phyloP scores from a whole-genome alignment of 179 eudicot genomes.

The Spinacia oleracea region DNA sequence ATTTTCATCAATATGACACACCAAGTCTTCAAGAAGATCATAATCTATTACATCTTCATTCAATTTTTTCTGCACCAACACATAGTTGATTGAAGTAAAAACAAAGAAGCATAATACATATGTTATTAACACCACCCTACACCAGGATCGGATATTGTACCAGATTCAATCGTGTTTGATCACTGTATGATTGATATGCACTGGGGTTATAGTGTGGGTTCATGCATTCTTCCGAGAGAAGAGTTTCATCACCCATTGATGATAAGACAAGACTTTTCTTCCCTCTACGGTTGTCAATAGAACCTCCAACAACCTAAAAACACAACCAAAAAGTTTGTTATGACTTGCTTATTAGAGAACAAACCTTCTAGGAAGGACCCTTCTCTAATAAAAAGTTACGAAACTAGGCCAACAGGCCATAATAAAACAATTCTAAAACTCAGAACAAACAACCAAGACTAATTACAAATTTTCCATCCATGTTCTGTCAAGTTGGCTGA shows the following conservation, averaged over 20 bases:
- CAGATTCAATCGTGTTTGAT: slow-evolving; percentile 79
- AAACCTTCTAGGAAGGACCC: too few relatives aligned
- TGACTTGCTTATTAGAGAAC: too few relatives aligned
- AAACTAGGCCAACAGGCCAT: too few relatives aligned
- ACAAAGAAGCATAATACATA: slow-evolving; percentile 14
- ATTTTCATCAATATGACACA: slow-evolving; percentile 81
- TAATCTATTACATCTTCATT: slow-evolving; percentile 94
- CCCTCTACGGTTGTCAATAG: slow-evolving; percentile 77
- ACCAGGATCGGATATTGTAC: slow-evolving; percentile 40
- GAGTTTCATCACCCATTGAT: slow-evolving; percentile 82
- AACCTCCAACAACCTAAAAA: slow-evolving; percentile 47
- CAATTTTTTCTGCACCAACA: slow-evolving; percentile 59
- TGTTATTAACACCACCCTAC: slow-evolving; percentile 13
- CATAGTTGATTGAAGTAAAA: slow-evolving; percentile 10
- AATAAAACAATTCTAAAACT: too few relatives aligned
- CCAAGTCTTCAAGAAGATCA: slow-evolving; percentile 95
- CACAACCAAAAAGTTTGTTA: slow-evolving; percentile 4
- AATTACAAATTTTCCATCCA: too few relatives aligned
- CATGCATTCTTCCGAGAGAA: slow-evolving; percentile 63
- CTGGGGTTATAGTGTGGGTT: slow-evolving; percentile 67
- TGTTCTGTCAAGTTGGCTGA: too few relatives aligned
- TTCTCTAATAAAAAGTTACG: too few relatives aligned
- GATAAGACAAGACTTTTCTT: slow-evolving; percentile 84
- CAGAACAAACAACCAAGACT: too few relatives aligned
- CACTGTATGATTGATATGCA: slow-evolving; percentile 67